Evolutionary conservation across 208 protist genomes (phyloP).

Genomic region (Wallacemonas sp.): DNA sequence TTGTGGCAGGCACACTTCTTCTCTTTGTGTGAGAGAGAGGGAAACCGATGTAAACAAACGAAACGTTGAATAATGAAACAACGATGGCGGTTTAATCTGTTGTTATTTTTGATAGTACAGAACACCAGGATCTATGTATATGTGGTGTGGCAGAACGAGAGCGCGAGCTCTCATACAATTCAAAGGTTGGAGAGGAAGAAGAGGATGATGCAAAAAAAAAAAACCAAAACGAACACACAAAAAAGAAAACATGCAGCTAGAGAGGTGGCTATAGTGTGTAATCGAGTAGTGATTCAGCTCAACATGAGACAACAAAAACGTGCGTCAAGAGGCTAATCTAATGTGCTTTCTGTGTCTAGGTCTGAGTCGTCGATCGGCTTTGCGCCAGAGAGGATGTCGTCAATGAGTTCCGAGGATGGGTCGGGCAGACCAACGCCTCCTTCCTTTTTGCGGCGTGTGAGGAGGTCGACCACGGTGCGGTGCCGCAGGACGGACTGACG

Average conservation of each 20-base stretch:
- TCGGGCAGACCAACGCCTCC: not conserved
- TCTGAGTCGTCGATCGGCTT: constrained; percentile 1
- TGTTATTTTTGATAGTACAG: no score
- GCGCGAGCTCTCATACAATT: no score
- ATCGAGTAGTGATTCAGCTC: not conserved
- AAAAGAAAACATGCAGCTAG: not conserved
- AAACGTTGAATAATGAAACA: no score
- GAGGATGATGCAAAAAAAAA: no score
- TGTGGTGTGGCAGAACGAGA: no score
- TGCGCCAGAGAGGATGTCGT: constrained; percentile 37
- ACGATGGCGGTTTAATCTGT: no score
- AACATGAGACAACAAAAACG: not conserved
- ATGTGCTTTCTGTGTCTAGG: not conserved
- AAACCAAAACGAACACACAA: not conserved
- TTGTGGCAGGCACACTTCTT: no score
- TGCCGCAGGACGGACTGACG: constrained; percentile 41
- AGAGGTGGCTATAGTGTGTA: not conserved
- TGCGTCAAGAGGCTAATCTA: constrained; percentile 3
- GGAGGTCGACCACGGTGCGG: constrained; percentile 52
- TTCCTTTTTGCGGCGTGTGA: constrained; percentile 23
- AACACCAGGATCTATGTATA: no score
- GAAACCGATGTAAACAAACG: no score
- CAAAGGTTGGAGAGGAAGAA: no score
- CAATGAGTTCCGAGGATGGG: constrained; percentile 27
- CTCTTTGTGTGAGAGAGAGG: no score